phyloP scores from a whole-genome alignment of 1,284 basidiomycete species.

The Irpex sp. region DNA sequence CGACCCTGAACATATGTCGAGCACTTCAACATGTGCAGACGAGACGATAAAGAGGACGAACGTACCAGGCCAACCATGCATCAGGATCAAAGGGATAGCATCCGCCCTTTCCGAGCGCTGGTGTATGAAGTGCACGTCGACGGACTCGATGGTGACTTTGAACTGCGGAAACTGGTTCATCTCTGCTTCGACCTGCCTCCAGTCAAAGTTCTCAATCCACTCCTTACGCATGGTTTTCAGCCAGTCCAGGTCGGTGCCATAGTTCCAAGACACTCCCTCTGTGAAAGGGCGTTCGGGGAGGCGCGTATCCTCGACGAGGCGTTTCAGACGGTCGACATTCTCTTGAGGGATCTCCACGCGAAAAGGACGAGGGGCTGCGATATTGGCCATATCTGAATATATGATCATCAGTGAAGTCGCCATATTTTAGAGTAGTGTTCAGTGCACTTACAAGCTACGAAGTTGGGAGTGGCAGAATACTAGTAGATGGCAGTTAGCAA shows the following conservation, averaged over 20 bases:
- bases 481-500: no score
- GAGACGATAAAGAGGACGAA: neutral
- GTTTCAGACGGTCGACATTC: conserved; percentile 15
- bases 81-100: conserved; percentile 13
- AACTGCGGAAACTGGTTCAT: conserved; percentile 15
- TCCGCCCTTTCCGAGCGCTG: conserved; percentile 8
- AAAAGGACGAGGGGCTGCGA: conserved; percentile 9
- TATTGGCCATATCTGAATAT: neutral
- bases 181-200: conserved; percentile 14
- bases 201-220: conserved; percentile 16
- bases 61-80: conserved; percentile 17
- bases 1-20: neutral
- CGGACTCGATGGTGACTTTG: conserved; percentile 12
- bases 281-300: conserved; percentile 10
- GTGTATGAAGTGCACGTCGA: conserved; percentile 15
- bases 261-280: conserved; percentile 11
- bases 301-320: conserved; percentile 12
- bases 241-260: conserved; percentile 14
- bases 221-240: conserved; percentile 10
- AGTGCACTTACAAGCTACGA: no score
- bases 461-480: no score
- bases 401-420: neutral
- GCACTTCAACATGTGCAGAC: neutral
- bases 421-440: no score
- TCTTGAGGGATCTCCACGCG: conserved; percentile 10